Base-by-base conservation (phyloP, 805 yeast genomes). In the Metschnikowia shivogae region DNA sequence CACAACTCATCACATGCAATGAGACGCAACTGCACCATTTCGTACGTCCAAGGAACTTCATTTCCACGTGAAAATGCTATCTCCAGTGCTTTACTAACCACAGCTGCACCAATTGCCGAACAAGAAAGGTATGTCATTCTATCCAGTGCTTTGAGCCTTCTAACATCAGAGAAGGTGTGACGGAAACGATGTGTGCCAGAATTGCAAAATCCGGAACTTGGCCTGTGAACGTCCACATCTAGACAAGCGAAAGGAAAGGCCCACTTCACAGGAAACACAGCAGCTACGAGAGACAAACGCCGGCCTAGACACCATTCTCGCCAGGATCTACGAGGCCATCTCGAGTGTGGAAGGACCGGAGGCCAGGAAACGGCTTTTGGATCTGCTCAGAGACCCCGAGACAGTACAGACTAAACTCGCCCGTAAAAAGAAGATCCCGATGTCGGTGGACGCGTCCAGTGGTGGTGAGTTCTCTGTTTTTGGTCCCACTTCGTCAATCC, bases 401-500 rank as follows among this genome's bases (percentile, higher is more conserved):
- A 8, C 20, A 26, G 34, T 8, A 5, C 34, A n/a, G 26, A 12
- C 26, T 24, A 42, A 38, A 19, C 17, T 33, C 6, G 29, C 36
- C 10, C n/a, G 38, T 6, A 29, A 39, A 17, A 48, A 44, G 27
- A 50, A 44, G n/a, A 35, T 53, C 4, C 56, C 52, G 4, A 51
- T 52, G 13, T 47, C 54, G 12, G 39, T 54, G 19, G 54, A 52
- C 24, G 50, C 55, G 17, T 46, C 52, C 7, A 42, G 50, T 22
- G 53, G 50, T 2, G 58, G 55, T 5, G 49, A 42, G 30, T 54
- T 37, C 36, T 50, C 53, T 28, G 50, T 54, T 10, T 53, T 48
- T 36, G 58, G 58, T 11, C 58, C 56, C 30, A 54, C 57, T 0
- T 50, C 53, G 3, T 55, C 58, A 9, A 52, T 53, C 27, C 49